phyloP scores from a whole-genome alignment of 306 rosid species.

The Glycine latifolia region DNA sequence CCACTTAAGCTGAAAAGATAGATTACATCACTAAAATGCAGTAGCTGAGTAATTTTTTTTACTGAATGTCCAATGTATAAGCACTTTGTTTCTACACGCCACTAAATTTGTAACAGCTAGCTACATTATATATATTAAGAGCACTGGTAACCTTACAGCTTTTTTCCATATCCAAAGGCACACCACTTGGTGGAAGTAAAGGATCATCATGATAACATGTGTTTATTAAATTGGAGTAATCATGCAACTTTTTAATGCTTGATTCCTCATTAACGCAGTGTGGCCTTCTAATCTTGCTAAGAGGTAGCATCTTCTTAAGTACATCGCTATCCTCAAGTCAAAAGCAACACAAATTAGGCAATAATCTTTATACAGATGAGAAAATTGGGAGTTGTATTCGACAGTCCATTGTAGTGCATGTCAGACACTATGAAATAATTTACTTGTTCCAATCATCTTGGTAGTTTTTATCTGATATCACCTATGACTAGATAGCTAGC shows the following conservation, averaged over 20 bases:
- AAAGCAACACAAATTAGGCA: slow-evolving; percentile 32
- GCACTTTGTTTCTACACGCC: slow-evolving; percentile 55
- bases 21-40: slow-evolving; percentile 67
- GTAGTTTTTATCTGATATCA: slow-evolving; percentile 27
- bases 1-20: slow-evolving; percentile 52
- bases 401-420: slow-evolving; percentile 28
- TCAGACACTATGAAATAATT: slow-evolving; percentile 16
- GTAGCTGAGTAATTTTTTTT: neutral
- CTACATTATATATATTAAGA: neutral
- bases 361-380: slow-evolving; percentile 37
- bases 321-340: slow-evolving; percentile 51
- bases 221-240: slow-evolving; percentile 41
- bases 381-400: slow-evolving; percentile 38
- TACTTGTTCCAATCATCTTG: slow-evolving; percentile 40
- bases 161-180: slow-evolving; percentile 6
- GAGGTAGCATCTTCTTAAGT: slow-evolving; percentile 33
- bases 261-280: slow-evolving; percentile 40
- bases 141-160: neutral
- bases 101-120: slow-evolving; percentile 41
- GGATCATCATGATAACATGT: slow-evolving; percentile 20
- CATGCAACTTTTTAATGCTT: slow-evolving; percentile 38
- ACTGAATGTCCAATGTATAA: slow-evolving; percentile 63
- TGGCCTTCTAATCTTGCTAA: slow-evolving; percentile 50
- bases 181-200: slow-evolving; percentile 45
- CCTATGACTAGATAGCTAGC: neutral